These are phyloP conservation scores for Eutypa lata DNA, from an alignment of 2,329 filamentous ascomycete genomes.

Conservation along the genomic window DNA sequence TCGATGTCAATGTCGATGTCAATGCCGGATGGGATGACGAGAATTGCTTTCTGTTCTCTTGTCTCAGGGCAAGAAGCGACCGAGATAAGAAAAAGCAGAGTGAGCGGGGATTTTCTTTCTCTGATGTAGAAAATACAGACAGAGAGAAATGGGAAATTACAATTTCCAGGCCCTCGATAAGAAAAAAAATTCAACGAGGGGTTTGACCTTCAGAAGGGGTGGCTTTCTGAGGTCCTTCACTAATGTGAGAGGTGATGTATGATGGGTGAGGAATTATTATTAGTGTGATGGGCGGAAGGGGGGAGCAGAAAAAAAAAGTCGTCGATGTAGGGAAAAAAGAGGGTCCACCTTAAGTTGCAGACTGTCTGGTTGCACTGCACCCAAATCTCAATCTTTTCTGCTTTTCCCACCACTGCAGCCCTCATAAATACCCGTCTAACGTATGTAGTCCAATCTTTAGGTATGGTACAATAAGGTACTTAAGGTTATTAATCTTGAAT, in stretches of 20 bases:
- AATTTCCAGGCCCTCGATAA: not conserved
- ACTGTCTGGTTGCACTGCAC: not conserved
- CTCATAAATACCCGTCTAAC: too few relatives aligned
- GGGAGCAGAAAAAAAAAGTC: constrained; percentile 1
- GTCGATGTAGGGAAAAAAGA: not conserved
- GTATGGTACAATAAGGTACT: too few relatives aligned
- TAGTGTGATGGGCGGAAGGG: not conserved
- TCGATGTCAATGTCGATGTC: not conserved
- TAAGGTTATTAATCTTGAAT: too few relatives aligned
- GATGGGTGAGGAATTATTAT: constrained; percentile 1
- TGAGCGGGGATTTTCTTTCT: not conserved
- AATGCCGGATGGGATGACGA: not conserved
- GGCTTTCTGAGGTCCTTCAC: constrained; percentile 1
- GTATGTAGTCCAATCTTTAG: too few relatives aligned
- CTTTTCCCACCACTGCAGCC: too few relatives aligned
- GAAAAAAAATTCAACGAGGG: not conserved
- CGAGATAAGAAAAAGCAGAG: not conserved
- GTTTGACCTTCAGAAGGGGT: not conserved
- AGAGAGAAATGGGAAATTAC: not conserved
- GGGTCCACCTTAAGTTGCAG: not conserved
- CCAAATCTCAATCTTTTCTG: not conserved
- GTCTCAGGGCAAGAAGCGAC: not conserved
- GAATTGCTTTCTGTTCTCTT: not conserved
- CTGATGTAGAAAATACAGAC: not conserved
- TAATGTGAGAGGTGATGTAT: not conserved